Conservation (phyloP, 345 rosid species). For the Corymbia maculata region DNA sequence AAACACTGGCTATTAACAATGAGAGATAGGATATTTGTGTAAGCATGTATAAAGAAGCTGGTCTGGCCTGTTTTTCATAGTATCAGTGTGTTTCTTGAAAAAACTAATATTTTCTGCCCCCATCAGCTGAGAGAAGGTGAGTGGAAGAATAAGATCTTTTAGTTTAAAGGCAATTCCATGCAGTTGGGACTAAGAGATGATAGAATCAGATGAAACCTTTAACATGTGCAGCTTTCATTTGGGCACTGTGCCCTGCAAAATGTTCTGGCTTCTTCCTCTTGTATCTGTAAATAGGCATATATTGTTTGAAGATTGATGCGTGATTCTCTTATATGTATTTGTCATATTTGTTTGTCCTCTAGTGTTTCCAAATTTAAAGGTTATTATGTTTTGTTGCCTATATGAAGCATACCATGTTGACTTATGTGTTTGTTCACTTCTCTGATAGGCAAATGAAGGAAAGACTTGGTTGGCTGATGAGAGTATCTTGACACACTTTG, state of each 20-base stretch:
- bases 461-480: slow-evolving; percentile 82
- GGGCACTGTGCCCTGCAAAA: not conserved
- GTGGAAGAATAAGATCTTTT: not conserved
- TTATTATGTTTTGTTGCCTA: not conserved
- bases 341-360: not conserved
- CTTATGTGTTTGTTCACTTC: slow-evolving; percentile 3
- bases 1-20: not conserved
- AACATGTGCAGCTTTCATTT: not conserved
- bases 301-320: not conserved
- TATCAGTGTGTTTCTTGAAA: not conserved
- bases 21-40: not conserved
- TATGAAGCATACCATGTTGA: not conserved
- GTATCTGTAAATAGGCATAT: not conserved
- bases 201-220: not conserved
- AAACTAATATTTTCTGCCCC: not conserved
- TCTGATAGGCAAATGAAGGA: slow-evolving; percentile 48
- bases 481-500: slow-evolving; percentile 57
- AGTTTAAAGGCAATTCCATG: not conserved
- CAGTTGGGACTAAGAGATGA: not conserved
- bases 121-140: not conserved
- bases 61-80: not conserved
- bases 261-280: not conserved
- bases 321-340: not conserved
- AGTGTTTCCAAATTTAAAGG: not conserved
- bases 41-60: not conserved